Base-by-base conservation (phyloP, 768 basidiomycete genomes). In the Leccinum fibrillosum region DNA sequence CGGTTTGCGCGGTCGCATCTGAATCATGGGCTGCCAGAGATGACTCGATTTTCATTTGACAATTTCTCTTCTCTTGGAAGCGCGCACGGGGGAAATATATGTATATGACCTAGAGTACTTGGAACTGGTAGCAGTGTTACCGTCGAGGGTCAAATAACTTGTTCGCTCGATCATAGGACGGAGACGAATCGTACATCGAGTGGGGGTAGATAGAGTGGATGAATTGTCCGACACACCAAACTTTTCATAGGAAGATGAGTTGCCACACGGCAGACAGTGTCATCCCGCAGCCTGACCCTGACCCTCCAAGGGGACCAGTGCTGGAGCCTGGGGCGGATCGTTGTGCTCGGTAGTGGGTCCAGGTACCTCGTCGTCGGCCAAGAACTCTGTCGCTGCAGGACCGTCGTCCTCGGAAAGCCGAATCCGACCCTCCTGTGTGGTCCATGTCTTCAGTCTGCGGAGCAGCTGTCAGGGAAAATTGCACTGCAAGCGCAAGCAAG, bases 361-460 rank as follows among this genome's bases (percentile, higher is more conserved):
- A 12, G 82, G 58, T 23, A 64, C 69, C 17, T 78, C 85, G 49
- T 85, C 84, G 49, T 82, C 79, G 32, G 82, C 80, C 50, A 90
- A 63, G 60, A 89, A 89, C 54, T 85, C 84, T 15, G 76, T 75
- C n/a, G 86, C 80, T n/a, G 87, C 78, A 12, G 88, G 88, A 0
- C 86, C 85, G 54, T 89, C 86, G 62, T 90, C 88, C 65, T 82
- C 78, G 49, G 86, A 88, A 21, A 90, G 77, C 9, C 88, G 80
- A 55, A 90, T 86, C 6, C 69, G 76, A 2, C 88, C 88, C 58
- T 85, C 83, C 15, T 72, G 65, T 15, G 74, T 70, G 2, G 77
- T 76, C 70, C 86, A 80, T 6, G 81, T 82, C 62, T 83, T 83
- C 54, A 90, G 70, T 62, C 88, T 89, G 63, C 21, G 53, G 32